Conservation (phyloP, 805 yeast genomes). For the Candida pseudoglaebosa region DNA sequence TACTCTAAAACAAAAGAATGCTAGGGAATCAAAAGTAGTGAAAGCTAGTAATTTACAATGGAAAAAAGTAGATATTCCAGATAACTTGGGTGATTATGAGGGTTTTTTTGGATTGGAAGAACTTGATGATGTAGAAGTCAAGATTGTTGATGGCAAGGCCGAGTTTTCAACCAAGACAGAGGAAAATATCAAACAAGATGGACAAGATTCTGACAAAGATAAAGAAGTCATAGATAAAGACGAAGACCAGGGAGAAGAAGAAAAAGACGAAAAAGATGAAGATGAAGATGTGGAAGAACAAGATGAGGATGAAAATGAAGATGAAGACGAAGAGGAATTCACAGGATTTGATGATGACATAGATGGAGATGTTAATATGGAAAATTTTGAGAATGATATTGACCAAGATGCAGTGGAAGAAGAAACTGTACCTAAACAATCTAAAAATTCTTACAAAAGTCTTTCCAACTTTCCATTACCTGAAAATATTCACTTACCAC, state of each 20-base stretch:
- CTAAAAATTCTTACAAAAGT: not conserved
- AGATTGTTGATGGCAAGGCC: constrained; percentile 64
- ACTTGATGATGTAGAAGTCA: constrained; percentile 86
- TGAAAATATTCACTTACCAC: constrained; percentile 48
- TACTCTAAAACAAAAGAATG: constrained; percentile 26
- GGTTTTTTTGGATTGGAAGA: constrained; percentile 94
- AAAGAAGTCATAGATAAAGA: constrained; percentile 12
- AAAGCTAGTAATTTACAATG: constrained; percentile 56
- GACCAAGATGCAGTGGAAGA: constrained; percentile 10
- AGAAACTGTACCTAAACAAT: not conserved
- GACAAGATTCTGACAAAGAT: too few relatives aligned
- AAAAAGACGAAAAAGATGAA: constrained; percentile 14
- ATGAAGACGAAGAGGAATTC: constrained; percentile 26
- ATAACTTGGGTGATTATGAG: constrained; percentile 78
- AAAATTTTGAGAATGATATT: constrained; percentile 13
- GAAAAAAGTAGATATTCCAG: constrained; percentile 81
- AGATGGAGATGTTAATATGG: constrained; percentile 15
- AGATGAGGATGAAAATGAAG: constrained; percentile 12
- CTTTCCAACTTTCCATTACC: constrained; percentile 23
- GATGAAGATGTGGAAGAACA: constrained; percentile 16
- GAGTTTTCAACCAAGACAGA: constrained; percentile 45
- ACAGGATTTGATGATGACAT: constrained; percentile 24
- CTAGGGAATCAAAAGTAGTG: constrained; percentile 37
- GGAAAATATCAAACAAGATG: constrained; percentile 15
- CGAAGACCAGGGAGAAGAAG: constrained; percentile 14